Percentiles rank a stretch among this genome's conserved stretches.
These are phyloP conservation scores for Angomonas deanei DNA, from an alignment of 208 protist genomes.

Conservation along the genomic window DNA sequence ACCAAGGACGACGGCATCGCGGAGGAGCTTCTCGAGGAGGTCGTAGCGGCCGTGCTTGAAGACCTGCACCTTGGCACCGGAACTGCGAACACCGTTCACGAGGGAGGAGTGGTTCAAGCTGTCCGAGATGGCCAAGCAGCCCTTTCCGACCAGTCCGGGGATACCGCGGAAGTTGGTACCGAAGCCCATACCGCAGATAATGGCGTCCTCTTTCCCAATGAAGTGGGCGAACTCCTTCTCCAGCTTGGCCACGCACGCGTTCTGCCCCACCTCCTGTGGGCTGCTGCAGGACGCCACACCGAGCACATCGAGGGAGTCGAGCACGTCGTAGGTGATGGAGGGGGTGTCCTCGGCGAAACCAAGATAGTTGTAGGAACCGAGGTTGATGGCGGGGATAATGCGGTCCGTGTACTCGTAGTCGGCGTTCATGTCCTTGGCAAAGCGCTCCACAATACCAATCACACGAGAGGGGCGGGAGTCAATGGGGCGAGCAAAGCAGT, in stretches of 20 bases:
- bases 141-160: slow-evolving; percentile 93
- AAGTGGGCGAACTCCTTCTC: slow-evolving; percentile 92
- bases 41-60: slow-evolving; percentile 94
- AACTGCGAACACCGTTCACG: slow-evolving; percentile 93
- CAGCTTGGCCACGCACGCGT: slow-evolving; percentile 46
- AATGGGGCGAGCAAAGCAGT: slow-evolving; percentile 91
- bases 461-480: slow-evolving; percentile 87
- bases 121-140: slow-evolving; percentile 93
- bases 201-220: slow-evolving; percentile 91
- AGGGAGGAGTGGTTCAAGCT: slow-evolving; percentile 97
- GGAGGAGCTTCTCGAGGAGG: slow-evolving; percentile 90
- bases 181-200: slow-evolving; percentile 94
- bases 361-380: slow-evolving; percentile 99
- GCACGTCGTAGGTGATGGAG: slow-evolving; percentile 71
- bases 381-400: slow-evolving; percentile 88
- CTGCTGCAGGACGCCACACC: slow-evolving; percentile 69
- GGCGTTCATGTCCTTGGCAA: slow-evolving; percentile 78
- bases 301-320: slow-evolving; percentile 77
- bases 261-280: slow-evolving; percentile 62
- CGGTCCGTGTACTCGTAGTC: slow-evolving; percentile 85
- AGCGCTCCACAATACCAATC: slow-evolving; percentile 92
- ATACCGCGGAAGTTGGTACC: slow-evolving; percentile 85
- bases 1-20: slow-evolving; percentile 82
- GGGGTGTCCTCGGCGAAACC: slow-evolving; percentile 94
- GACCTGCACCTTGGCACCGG: slow-evolving; percentile 82